phyloP scores from a whole-genome alignment of 495 filamentous ascomycete genomes.

The Trichoderma asperelloides region DNA sequence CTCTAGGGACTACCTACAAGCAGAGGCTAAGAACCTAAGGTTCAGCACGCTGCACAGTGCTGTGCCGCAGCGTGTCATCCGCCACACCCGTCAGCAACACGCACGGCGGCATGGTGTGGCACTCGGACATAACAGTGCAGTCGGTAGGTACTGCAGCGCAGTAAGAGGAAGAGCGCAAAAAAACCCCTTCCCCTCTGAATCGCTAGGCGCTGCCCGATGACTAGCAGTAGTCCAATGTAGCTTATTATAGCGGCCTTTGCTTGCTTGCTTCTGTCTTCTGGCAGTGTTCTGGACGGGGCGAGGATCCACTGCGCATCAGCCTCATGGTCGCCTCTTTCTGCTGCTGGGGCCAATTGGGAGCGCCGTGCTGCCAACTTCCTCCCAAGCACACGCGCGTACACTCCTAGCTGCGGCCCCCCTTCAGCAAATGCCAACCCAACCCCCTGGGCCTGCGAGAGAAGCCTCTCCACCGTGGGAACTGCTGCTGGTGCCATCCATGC shows the following conservation, averaged over 20 bases:
- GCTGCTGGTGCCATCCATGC: neutral
- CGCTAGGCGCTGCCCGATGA: too few species aligned
- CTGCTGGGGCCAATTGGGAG: neutral
- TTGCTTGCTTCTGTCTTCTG: neutral
- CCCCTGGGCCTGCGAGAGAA: neutral
- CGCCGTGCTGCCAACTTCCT: neutral
- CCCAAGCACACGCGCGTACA: conserved; percentile 2
- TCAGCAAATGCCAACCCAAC: neutral
- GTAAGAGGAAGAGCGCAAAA: neutral
- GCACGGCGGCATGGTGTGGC: neutral
- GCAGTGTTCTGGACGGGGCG: neutral
- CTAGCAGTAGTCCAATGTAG: too few species aligned
- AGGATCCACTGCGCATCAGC: conserved; percentile 6
- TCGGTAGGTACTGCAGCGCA: too few species aligned
- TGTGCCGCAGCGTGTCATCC: neutral
- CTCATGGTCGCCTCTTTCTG: neutral
- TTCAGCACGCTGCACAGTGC: too few species aligned
- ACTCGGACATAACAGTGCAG: too few species aligned
- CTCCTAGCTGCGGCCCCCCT: neutral
- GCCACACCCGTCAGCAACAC: neutral
- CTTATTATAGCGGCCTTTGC: neutral
- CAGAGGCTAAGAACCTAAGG: too few species aligned
- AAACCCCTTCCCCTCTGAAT: neutral
- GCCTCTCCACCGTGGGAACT: neutral
- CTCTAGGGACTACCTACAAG: too few species aligned